Base-by-base conservation (phyloP, 2,329 filamentous ascomycete species). In the Bipolaris bicolor region DNA sequence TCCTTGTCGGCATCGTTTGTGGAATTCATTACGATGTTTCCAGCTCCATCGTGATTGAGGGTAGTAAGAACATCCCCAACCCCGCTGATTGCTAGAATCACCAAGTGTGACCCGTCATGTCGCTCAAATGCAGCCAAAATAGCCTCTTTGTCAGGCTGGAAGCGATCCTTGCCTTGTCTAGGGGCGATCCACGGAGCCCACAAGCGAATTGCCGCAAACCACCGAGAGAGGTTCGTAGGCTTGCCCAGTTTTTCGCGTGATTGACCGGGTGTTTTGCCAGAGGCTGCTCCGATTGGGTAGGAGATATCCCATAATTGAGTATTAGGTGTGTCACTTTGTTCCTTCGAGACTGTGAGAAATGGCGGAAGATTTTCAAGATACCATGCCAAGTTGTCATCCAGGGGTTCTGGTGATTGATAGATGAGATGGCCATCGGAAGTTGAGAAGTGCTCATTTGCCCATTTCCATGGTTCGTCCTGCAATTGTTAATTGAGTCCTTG, bases 181-280 rank as follows among this genome's bases (percentile, higher is more conserved):
- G 94, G 94, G 7, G 90, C 91, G 10, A 97, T 79, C 94, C 94
- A 98, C 1, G 92, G 89, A 33, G 84, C 84, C 86, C 88, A 95
- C 3, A 91, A 81, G 16, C 92, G 86, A 5, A 96, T 88, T 11
- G 97, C 78, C 7, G 91, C 87, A 72, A 97, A 94, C 87, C 92
- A 96, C 65, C 90, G 88, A 70, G 84, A 83, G 49, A 85, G 77
- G 40, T 84, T 83, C 67, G 84, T 88, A 0, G 90, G 89, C 1
- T 78, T 77, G 0, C 91, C 91, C 1, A 96, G 76, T 2, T 79
- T 76, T 29, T 87, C 73, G 46, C 83, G 79, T 29, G 81, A 83
- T 52, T 83, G 81, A 0, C 84, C 81, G 3, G 91, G 90, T 3
- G 80, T 73, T 37, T 86, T 81, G 0, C 82, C 84, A 18, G 83